Evolutionary conservation across 2,329 filamentous ascomycete species (phyloP).

Genomic region (Verticillium nonalfalfae): DNA sequence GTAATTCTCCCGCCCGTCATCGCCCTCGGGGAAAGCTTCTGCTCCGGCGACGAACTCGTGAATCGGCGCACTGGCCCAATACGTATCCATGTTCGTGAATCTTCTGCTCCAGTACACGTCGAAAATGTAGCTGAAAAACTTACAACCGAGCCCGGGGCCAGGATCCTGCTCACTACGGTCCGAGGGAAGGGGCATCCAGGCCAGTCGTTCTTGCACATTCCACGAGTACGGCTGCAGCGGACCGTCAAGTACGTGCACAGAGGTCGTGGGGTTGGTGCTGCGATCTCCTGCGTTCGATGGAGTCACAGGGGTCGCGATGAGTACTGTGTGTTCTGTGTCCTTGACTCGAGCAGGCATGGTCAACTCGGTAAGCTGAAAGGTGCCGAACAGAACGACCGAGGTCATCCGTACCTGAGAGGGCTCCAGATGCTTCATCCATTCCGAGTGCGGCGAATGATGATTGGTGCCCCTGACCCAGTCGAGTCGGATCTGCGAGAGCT

Average conservation of each 20-base stretch:
- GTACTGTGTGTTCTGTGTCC: background rate
- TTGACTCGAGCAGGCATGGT: slow-evolving; percentile 1
- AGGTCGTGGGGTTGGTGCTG: background rate
- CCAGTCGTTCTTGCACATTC: background rate
- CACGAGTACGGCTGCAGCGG: background rate
- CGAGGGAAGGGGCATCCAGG: background rate
- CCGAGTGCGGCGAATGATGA: background rate
- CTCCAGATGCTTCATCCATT: background rate
- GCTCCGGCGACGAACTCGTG: background rate
- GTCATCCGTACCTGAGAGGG: background rate
- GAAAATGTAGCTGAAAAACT: background rate
- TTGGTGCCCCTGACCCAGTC: background rate
- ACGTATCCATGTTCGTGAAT: background rate
- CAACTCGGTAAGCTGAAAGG: slow-evolving; percentile 1
- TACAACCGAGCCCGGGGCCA: background rate
- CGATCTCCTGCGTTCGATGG: background rate
- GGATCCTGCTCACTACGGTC: background rate
- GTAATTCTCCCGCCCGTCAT: background rate
- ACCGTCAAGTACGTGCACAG: background rate
- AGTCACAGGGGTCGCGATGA: background rate
- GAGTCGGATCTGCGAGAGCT: slow-evolving; percentile 1
- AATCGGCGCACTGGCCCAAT: background rate
- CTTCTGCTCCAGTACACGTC: background rate
- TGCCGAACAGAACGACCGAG: slow-evolving; percentile 2
- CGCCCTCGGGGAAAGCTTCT: background rate